Conservation (phyloP, 2,329 filamentous ascomycete species). For the Emmonsia crescens region DNA sequence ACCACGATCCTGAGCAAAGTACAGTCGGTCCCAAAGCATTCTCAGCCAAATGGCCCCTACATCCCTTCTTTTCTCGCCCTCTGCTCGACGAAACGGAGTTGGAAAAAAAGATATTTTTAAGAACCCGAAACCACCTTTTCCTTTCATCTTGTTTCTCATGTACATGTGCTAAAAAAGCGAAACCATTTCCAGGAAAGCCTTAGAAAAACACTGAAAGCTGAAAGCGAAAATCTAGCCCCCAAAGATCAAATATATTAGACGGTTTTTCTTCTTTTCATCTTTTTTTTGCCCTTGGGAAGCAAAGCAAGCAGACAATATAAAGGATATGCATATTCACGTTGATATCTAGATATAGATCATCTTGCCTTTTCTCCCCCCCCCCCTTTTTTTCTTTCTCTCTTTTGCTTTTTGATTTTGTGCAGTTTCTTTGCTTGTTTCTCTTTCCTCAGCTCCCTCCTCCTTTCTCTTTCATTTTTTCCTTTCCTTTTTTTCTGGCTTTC, state of each 20-base stretch:
- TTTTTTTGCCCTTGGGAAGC: background rate
- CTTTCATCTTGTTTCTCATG: background rate
- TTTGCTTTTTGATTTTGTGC: too few species aligned
- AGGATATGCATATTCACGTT: background rate
- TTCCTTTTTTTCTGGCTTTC: too few species aligned
- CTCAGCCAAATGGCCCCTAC: background rate
- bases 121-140: background rate
- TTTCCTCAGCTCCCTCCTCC: background rate
- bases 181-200: background rate
- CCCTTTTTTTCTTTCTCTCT: background rate
- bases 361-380: background rate
- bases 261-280: background rate
- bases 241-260: background rate
- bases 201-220: background rate
- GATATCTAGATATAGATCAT: background rate
- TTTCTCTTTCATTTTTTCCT: background rate
- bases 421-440: too few species aligned
- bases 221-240: background rate
- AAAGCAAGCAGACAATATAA: background rate
- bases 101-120: background rate
- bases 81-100: background rate
- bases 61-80: background rate
- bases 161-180: background rate
- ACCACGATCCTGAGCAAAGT: background rate
- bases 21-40: too few species aligned